Evolutionary conservation across 2,329 filamentous ascomycete genomes (phyloP).

Genomic region (Knufia petricola): DNA sequence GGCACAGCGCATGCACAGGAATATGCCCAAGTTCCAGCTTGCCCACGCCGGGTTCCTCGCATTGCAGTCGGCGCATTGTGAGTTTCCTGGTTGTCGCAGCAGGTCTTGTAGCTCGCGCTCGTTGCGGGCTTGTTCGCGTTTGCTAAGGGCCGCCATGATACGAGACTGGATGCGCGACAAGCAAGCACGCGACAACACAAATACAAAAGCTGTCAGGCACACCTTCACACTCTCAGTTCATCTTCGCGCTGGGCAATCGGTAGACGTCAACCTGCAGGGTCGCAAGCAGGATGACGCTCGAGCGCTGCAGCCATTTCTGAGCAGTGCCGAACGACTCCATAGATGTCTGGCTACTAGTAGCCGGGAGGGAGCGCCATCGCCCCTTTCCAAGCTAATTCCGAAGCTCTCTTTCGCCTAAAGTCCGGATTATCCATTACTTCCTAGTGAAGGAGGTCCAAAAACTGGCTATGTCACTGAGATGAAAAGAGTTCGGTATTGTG

Average conservation of each 20-base stretch:
- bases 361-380: too few relatives aligned
- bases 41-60: constrained; percentile 93
- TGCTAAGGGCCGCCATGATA: constrained; percentile 72
- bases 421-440: neutral
- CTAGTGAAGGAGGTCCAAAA: neutral
- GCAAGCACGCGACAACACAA: neutral
- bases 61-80: constrained; percentile 85
- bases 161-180: neutral
- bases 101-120: constrained; percentile 86
- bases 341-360: neutral
- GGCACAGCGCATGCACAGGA: constrained; percentile 96
- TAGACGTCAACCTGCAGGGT: neutral
- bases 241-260: neutral
- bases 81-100: constrained; percentile 81
- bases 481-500: too few relatives aligned
- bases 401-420: too few relatives aligned
- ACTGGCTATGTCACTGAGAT: too few relatives aligned
- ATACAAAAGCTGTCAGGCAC: neutral
- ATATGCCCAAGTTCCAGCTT: constrained; percentile 96
- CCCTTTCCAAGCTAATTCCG: too few relatives aligned
- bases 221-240: neutral
- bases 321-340: neutral
- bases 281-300: constrained; percentile 3
- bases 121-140: constrained; percentile 96
- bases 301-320: neutral